These are phyloP conservation scores for Zalaria sp. DNA, from an alignment of 2,329 filamentous ascomycete species.

Conservation along the genomic window DNA sequence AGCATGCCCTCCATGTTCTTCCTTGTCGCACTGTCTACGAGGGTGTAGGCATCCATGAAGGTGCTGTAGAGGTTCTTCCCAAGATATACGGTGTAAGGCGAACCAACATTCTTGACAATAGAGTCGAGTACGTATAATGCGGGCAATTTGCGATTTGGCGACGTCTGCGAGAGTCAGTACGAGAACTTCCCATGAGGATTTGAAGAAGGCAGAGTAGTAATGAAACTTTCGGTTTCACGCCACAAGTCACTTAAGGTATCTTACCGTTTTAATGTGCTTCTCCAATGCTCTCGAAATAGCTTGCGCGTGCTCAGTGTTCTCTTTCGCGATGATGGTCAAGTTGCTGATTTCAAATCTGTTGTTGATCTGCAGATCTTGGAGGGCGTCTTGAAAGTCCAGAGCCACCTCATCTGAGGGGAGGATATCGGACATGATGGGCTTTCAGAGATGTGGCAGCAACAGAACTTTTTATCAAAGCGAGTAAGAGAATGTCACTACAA, in stretches of 20 bases:
- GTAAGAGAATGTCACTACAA: background rate
- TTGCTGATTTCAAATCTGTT: conserved; percentile 94
- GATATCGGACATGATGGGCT: conserved; percentile 47
- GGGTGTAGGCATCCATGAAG: conserved; percentile 91
- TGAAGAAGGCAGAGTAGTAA: background rate
- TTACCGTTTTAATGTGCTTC: conserved; percentile 89
- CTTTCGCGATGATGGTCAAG: conserved; percentile 90
- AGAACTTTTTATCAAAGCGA: background rate
- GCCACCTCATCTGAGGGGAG: conserved; percentile 68
- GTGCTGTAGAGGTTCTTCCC: conserved; percentile 83
- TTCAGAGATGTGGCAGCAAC: conserved; percentile 2
- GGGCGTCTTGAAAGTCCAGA: conserved; percentile 82
- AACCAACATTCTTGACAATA: conserved; percentile 96
- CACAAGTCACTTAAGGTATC: conserved; percentile 17
- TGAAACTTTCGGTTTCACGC: too few species aligned
- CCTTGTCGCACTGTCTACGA: conserved; percentile 70
- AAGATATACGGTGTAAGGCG: conserved; percentile 91
- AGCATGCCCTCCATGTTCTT: conserved; percentile 95
- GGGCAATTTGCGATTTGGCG: conserved; percentile 78
- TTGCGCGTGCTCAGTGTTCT: conserved; percentile 90
- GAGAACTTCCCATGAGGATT: background rate
- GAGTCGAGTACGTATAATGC: conserved; percentile 97
- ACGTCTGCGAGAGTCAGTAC: conserved; percentile 45
- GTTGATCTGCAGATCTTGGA: conserved; percentile 84
- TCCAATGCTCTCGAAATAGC: conserved; percentile 83